Evolutionary conservation across 139 green algal genomes (phyloP).

Genomic region (Haematococcus sp.): DNA sequence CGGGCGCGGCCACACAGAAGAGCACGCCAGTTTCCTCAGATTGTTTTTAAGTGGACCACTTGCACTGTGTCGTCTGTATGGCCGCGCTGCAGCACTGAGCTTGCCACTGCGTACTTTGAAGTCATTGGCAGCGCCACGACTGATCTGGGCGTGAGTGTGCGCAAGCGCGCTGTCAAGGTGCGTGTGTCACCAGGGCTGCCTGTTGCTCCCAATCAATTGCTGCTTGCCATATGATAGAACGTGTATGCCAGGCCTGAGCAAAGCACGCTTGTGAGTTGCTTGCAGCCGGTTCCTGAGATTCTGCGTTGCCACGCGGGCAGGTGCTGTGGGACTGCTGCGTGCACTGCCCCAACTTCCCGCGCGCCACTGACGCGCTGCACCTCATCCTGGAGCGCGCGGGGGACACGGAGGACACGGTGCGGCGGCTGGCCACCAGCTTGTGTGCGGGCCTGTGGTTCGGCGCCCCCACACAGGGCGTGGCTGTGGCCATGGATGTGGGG

Average conservation of each 20-base stretch:
- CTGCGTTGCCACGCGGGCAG: too few relatives aligned
- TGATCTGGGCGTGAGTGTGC: constrained; percentile 75
- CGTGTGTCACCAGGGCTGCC: too few relatives aligned
- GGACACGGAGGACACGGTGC: constrained; percentile 15
- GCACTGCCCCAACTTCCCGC: constrained; percentile 36
- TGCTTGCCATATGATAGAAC: too few relatives aligned
- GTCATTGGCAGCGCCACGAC: constrained; percentile 47
- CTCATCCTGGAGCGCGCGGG: constrained; percentile 44
- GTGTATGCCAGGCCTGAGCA: too few relatives aligned
- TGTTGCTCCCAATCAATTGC: too few relatives aligned
- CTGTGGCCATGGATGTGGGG: constrained; percentile 2
- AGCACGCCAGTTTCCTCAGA: too few relatives aligned
- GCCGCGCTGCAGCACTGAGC: constrained; percentile 20
- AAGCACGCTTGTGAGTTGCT: too few relatives aligned
- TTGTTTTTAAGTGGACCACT: too few relatives aligned
- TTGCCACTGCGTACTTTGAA: constrained; percentile 75
- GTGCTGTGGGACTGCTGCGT: constrained; percentile 81
- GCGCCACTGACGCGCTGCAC: constrained; percentile 49
- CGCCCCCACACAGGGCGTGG: not conserved
- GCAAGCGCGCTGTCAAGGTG: constrained; percentile 72
- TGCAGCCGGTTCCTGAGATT: too few relatives aligned
- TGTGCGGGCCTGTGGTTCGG: constrained; percentile 44
- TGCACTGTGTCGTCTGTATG: not conserved
- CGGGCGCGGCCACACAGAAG: too few relatives aligned
- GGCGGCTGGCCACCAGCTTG: constrained; percentile 17